Evolutionary conservation across 768 basidiomycete species (phyloP).

Genomic region (Podaxis sp.): DNA sequence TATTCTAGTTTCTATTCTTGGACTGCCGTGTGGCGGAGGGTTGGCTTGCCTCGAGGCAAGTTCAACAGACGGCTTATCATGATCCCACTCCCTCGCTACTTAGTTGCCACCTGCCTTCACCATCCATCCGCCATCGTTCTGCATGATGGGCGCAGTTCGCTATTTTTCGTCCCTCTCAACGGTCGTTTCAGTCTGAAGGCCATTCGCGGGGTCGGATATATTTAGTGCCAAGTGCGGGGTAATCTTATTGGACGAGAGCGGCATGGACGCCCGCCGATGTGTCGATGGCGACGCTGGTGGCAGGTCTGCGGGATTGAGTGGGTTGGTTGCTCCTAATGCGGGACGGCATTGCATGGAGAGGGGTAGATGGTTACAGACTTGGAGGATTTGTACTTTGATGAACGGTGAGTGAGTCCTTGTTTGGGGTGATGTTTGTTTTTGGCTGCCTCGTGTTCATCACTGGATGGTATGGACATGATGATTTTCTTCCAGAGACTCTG

Average conservation of each 20-base stretch:
- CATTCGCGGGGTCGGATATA: background rate
- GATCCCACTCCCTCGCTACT: background rate
- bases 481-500: background rate
- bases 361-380: background rate
- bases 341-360: background rate
- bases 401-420: background rate
- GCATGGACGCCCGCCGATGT: background rate
- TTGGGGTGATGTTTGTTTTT: background rate
- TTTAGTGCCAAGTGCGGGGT: conserved; percentile 1
- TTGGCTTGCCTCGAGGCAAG: background rate
- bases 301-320: background rate
- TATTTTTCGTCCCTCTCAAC: background rate
- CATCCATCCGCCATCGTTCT: background rate
- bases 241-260: background rate
- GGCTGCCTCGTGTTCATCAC: background rate
- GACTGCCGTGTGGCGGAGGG: background rate
- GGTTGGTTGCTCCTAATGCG: background rate
- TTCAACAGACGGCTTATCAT: conserved; percentile 5
- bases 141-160: background rate
- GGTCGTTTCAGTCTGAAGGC: background rate
- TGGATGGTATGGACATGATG: background rate
- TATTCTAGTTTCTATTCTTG: background rate
- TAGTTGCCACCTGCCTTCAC: background rate
- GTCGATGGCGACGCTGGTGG: background rate
- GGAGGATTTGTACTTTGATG: background rate